Evolutionary conservation across 495 filamentous ascomycete species (phyloP).

Genomic region (Podospora anserina): DNA sequence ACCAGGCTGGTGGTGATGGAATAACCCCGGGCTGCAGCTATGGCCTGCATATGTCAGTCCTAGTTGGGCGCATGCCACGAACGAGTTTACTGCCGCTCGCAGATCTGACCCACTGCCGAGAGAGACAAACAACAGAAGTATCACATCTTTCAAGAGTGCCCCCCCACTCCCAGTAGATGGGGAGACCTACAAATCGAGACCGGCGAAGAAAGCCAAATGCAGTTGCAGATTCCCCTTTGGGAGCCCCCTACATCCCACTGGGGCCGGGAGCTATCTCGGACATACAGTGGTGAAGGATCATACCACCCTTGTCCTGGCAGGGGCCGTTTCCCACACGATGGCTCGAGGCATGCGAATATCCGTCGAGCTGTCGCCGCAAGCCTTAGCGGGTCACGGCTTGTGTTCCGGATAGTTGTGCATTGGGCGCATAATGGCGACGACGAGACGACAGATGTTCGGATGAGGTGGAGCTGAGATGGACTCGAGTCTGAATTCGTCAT

Average conservation of each 20-base stretch:
- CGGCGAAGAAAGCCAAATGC: not conserved
- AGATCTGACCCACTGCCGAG: not conserved
- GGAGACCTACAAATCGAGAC: not conserved
- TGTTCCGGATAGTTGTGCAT: not conserved
- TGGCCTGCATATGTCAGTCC: conserved; percentile 3
- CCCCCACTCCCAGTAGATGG: not conserved
- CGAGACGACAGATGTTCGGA: not conserved
- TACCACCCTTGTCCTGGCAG: not conserved
- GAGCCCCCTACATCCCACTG: not conserved
- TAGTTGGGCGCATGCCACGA: not conserved
- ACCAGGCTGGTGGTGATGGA: not conserved
- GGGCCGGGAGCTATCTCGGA: not conserved
- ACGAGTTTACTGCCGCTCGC: conserved; percentile 3
- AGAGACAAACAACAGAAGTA: conserved; percentile 6
- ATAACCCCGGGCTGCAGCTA: not conserved
- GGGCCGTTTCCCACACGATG: not conserved
- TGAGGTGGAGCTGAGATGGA: not conserved
- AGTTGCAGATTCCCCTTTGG: not conserved
- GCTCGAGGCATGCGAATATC: not conserved
- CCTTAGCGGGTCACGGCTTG: not conserved
- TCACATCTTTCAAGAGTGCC: not conserved
- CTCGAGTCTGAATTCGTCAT: not conserved
- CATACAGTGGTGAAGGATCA: not conserved
- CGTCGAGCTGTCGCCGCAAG: not conserved
- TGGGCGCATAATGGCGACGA: not conserved